Evolutionary conservation across 164 flowering plant genomes (phyloP), one percentile per base, ranked within the genome.

Genomic region (Vitis rupestris): DNA sequence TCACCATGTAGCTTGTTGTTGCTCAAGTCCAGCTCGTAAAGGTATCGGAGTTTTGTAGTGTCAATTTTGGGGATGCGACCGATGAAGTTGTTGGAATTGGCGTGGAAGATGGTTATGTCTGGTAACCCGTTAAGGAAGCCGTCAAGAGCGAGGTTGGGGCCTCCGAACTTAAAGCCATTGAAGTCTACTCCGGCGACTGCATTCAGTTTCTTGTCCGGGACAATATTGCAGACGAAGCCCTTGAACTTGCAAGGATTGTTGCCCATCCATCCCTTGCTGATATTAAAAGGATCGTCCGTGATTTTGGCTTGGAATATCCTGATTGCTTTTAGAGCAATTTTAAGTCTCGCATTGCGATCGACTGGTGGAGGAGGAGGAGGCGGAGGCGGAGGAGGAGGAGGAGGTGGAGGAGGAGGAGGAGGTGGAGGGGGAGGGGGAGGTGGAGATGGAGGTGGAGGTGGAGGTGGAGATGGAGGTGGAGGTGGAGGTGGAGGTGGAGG

Each of bases 1-100:
- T 10, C 69, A 1, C 84, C 78, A 14, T 61, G 3, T 67, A 72
- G 50, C 27, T 75, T 70, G 83, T 83, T 87, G 85, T 82, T 85
- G 74, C 91, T 87, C 8, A 87, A 52, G 67, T 87, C 91, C 13
- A 87, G 79, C 77, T 87, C 91, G 76, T 37, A 87, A n/a, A 87
- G 54, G 74, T 30, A 82, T 1, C n/a, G 59, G 49, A 87, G 65
- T 0, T 74, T 65, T 14, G 52, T 1, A 4, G 75, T 56, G 1
- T 47, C 50, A 37, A 37, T 37, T 4, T 12, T 8, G 0, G 88
- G 81, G 27, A 87, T 6, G 9, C 49, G 1, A 8, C 84, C 82
- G 2, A 64, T 53, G 73, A 85, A 85, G 55, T 74, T 67, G 86
- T 85, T 85, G 78, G 88, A 73, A 70, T 85, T 87, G 5, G 77